Evolutionary conservation across 1,284 basidiomycete genomes (phyloP).

Genomic region (Boletus smithii): DNA sequence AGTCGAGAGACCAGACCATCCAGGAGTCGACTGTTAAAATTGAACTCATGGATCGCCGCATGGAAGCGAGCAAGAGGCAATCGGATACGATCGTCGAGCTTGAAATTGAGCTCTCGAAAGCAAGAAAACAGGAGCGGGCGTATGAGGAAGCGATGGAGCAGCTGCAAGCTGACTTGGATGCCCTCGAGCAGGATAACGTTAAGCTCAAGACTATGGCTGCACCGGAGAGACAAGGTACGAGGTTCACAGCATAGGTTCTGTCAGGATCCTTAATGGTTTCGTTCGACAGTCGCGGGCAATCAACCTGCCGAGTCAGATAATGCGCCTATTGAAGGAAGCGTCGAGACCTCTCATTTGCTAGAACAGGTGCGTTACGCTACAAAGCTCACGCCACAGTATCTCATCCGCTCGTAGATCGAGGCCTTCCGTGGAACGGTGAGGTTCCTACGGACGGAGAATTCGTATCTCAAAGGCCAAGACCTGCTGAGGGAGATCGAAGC

Average conservation of each 20-base stretch:
- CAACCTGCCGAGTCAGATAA: conserved; percentile 59
- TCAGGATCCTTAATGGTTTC: not conserved
- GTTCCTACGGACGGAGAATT: conserved; percentile 89
- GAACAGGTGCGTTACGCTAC: conserved; percentile 61
- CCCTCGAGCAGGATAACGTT: conserved; percentile 82
- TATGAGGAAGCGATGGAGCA: conserved; percentile 94
- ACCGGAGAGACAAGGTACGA: conserved; percentile 64
- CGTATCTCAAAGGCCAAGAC: conserved; percentile 87
- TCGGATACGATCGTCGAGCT: conserved; percentile 81
- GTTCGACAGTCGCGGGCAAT: conserved; percentile 42
- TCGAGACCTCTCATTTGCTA: conserved; percentile 81
- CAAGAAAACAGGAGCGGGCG: conserved; percentile 81
- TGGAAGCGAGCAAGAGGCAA: conserved; percentile 88
- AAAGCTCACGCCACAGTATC: conserved; percentile 2
- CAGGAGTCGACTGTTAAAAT: conserved; percentile 92
- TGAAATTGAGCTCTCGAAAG: conserved; percentile 76
- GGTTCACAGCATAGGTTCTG: not conserved
- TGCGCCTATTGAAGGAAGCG: conserved; percentile 65
- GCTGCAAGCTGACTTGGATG: conserved; percentile 84
- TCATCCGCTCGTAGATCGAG: conserved; percentile 62
- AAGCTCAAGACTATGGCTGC: conserved; percentile 70
- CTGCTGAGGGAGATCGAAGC: conserved; percentile 78
- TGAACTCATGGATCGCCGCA: conserved; percentile 88
- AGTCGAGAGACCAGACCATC: conserved; percentile 81
- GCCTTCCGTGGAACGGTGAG: conserved; percentile 86